Conservation (phyloP, 1,139 yeast genomes). For the Ashbya aceris region DNA sequence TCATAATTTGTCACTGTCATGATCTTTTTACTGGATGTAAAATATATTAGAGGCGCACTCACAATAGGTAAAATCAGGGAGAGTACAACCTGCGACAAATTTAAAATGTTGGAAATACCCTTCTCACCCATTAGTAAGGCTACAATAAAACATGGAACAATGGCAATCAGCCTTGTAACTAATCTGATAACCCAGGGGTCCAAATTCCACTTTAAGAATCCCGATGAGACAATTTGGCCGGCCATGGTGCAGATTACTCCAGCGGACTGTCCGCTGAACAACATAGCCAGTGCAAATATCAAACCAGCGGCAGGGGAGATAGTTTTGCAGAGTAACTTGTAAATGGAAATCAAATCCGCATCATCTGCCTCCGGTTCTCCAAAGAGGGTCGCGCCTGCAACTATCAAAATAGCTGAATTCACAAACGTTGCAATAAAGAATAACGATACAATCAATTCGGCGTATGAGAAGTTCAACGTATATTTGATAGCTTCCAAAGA, state of each 20-base stretch:
- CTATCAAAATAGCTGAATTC: conserved; percentile 74
- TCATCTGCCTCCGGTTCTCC: conserved; percentile 62
- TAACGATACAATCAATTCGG: conserved; percentile 65
- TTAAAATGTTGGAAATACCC: conserved; percentile 73
- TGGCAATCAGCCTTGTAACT: conserved; percentile 75
- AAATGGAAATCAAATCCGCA: conserved; percentile 84
- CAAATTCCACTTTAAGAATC: conserved; percentile 76
- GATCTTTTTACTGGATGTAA: conserved; percentile 62
- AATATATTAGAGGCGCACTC: conserved; percentile 79
- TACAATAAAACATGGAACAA: conserved; percentile 78
- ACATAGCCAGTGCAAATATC: conserved; percentile 81
- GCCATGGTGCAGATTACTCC: conserved; percentile 97
- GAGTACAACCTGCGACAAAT: conserved; percentile 80
- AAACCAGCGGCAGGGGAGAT: conserved; percentile 89
- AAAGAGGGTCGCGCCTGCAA: conserved; percentile 73
- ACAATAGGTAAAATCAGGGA: conserved; percentile 81
- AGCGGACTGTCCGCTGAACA: conserved; percentile 96
- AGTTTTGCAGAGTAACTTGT: conserved; percentile 59
- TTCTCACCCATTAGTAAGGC: conserved; percentile 72
- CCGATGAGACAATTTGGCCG: conserved; percentile 95
- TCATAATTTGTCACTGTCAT: conserved; percentile 54
- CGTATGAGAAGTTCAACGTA: conserved; percentile 62
- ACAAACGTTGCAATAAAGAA: conserved; percentile 79
- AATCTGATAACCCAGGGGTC: conserved; percentile 82
- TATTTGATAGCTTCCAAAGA: conserved; percentile 62